Evolutionary conservation across 1,284 basidiomycete genomes (phyloP).

Genomic region (Agroathelia rolfsii): DNA sequence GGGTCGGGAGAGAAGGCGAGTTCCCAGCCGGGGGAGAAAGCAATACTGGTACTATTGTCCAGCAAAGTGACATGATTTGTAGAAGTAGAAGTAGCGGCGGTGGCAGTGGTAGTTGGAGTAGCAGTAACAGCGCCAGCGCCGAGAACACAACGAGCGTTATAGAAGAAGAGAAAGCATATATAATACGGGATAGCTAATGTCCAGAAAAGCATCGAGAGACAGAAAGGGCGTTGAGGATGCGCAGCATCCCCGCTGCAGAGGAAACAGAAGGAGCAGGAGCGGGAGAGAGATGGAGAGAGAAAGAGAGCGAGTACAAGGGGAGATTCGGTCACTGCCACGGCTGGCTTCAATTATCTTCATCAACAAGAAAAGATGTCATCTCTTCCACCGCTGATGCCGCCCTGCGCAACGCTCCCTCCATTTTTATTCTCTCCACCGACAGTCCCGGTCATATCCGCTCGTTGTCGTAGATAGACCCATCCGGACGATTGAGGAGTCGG

Average conservation of each 20-base stretch:
- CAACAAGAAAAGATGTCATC: no score
- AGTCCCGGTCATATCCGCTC: no score
- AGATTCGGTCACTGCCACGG: background rate
- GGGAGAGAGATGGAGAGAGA: conserved; percentile 2
- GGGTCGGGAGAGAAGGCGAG: conserved; percentile 1
- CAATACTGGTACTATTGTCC: conserved; percentile 5
- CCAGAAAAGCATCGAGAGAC: no score
- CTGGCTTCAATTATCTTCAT: background rate
- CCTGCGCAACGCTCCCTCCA: no score
- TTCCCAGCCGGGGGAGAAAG: conserved; percentile 11
- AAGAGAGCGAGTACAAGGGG: background rate
- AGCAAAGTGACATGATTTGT: conserved; percentile 6
- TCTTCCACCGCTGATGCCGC: no score
- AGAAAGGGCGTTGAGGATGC: conserved; percentile 9
- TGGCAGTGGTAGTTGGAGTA: conserved; percentile 1
- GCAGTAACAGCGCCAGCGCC: background rate
- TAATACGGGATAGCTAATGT: background rate
- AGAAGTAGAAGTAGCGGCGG: conserved; percentile 4
- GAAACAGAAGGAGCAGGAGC: conserved; percentile 10
- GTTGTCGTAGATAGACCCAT: no score
- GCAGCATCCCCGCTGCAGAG: conserved; percentile 10
- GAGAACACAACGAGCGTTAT: conserved; percentile 1
- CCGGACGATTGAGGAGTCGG: no score
- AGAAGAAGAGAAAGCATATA: conserved; percentile 3
- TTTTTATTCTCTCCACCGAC: no score